Evolutionary conservation across 169 alveolate genomes (phyloP).

Genomic region (Plasmodium ovale): DNA sequence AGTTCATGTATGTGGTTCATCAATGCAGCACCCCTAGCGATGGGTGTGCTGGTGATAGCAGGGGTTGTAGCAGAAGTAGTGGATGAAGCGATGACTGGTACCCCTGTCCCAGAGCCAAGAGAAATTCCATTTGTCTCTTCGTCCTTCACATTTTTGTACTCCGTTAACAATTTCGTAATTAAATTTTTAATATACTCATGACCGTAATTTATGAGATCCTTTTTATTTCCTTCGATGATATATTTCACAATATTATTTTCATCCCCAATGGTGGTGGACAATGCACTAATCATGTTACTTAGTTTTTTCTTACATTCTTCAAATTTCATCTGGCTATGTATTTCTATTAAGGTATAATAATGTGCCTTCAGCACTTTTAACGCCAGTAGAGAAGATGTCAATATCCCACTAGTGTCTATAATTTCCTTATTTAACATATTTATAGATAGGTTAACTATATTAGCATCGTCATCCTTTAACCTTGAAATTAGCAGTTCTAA

Average conservation of each 20-base stretch:
- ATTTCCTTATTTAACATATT: conserved; percentile 55
- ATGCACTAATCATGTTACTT: conserved; percentile 76
- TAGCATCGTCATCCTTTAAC: conserved; percentile 27
- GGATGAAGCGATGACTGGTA: too few species aligned
- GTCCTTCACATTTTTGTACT: conserved; percentile 50
- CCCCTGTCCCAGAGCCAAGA: too few species aligned
- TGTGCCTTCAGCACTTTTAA: conserved; percentile 51
- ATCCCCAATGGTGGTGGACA: conserved; percentile 73
- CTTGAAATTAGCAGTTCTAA: conserved; percentile 59
- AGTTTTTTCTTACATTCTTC: conserved; percentile 64
- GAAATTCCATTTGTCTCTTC: conserved; percentile 33
- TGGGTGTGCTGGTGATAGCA: not conserved
- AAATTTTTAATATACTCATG: conserved; percentile 72
- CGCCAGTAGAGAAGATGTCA: conserved; percentile 60
- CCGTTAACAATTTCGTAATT: conserved; percentile 37
- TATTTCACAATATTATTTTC: conserved; percentile 66
- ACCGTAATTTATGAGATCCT: conserved; percentile 53
- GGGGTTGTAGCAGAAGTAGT: not conserved
- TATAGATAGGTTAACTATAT: conserved; percentile 55
- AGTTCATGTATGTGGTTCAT: conserved; percentile 70
- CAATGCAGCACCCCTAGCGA: not conserved
- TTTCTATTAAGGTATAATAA: conserved; percentile 43
- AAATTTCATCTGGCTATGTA: conserved; percentile 47
- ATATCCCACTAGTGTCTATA: conserved; percentile 66
- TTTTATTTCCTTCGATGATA: conserved; percentile 54